Evolutionary conservation across 768 basidiomycete species (phyloP).

Genomic region (Mycena haematopus): DNA sequence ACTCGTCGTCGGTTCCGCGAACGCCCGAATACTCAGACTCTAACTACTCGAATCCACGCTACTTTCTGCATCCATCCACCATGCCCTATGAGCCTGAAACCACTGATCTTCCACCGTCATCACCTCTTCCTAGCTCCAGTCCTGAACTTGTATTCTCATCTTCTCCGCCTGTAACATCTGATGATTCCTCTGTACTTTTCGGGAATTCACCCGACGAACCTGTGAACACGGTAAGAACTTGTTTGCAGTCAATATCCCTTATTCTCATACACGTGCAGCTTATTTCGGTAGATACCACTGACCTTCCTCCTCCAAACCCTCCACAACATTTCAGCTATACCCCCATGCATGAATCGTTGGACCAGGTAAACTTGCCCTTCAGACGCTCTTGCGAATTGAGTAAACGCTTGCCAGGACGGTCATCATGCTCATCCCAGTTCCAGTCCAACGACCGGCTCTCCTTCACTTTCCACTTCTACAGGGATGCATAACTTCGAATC

Average conservation of each 20-base stretch:
- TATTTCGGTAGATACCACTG: slow-evolving; percentile 18
- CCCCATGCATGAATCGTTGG: slow-evolving; percentile 13
- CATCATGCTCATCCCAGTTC: slow-evolving; percentile 18
- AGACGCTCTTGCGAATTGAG: no score
- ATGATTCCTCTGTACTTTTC: slow-evolving; percentile 16
- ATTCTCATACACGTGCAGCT: slow-evolving; percentile 2
- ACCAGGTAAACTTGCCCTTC: slow-evolving; percentile 9
- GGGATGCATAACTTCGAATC: neutral
- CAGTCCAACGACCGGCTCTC: slow-evolving; percentile 21
- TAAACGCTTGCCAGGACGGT: neutral
- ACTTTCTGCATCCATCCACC: neutral
- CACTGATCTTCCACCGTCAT: slow-evolving; percentile 14
- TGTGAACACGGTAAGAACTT: slow-evolving; percentile 4
- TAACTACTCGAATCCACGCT: neutral
- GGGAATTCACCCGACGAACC: slow-evolving; percentile 5
- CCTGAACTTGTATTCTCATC: slow-evolving; percentile 50
- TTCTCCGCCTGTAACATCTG: slow-evolving; percentile 34
- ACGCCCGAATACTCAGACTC: slow-evolving; percentile 1
- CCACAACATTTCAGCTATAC: slow-evolving; percentile 48
- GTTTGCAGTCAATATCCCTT: neutral
- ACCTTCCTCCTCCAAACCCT: slow-evolving; percentile 48
- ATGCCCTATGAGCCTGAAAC: neutral
- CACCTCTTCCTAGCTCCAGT: slow-evolving; percentile 53
- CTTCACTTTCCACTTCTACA: slow-evolving; percentile 46
- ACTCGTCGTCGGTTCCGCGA: neutral